Evolutionary conservation across 2,329 filamentous ascomycete species (phyloP).

Genomic region (Colletotrichum tropicicola): DNA sequence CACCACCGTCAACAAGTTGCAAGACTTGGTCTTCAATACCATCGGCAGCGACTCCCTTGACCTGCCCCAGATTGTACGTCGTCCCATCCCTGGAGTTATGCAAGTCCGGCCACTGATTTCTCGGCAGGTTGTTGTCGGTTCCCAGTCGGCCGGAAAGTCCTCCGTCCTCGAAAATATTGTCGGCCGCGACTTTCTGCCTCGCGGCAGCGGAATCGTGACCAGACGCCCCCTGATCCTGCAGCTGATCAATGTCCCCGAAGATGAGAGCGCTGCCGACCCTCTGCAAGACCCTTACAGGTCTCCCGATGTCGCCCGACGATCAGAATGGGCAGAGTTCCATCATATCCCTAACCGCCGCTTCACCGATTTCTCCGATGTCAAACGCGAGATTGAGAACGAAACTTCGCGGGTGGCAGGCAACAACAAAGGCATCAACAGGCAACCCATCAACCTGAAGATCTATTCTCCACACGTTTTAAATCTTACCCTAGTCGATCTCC

Average conservation of each 20-base stretch:
- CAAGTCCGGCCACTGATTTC: neutral
- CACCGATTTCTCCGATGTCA: slow-evolving; percentile 91
- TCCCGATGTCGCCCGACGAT: slow-evolving; percentile 72
- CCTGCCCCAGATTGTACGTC: slow-evolving; percentile 92
- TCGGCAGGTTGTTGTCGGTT: slow-evolving; percentile 91
- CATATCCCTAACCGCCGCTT: slow-evolving; percentile 91
- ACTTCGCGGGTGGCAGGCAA: slow-evolving; percentile 90
- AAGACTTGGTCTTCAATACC: slow-evolving; percentile 99
- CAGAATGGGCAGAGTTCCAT: slow-evolving; percentile 94
- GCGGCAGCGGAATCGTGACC: slow-evolving; percentile 96
- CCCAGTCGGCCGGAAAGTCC: slow-evolving; percentile 97
- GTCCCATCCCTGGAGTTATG: slow-evolving; percentile 5
- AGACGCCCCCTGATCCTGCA: slow-evolving; percentile 94
- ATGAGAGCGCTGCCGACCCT: slow-evolving; percentile 73
- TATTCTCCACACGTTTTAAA: slow-evolving; percentile 98
- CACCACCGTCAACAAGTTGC: slow-evolving; percentile 95
- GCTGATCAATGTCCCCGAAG: slow-evolving; percentile 90
- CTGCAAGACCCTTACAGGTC: slow-evolving; percentile 78
- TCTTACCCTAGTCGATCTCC: slow-evolving; percentile 93
- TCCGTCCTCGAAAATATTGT: slow-evolving; percentile 99
- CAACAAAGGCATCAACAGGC: slow-evolving; percentile 98
- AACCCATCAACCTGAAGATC: slow-evolving; percentile 98
- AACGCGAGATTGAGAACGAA: slow-evolving; percentile 96
- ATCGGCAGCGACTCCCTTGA: slow-evolving; percentile 99
- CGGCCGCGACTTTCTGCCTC: slow-evolving; percentile 94